Percentiles rank a stretch among this genome's conserved stretches.
Evolutionary conservation across 2,329 filamentous ascomycete genomes (phyloP).

Genomic region (Colletotrichum shisoi): DNA sequence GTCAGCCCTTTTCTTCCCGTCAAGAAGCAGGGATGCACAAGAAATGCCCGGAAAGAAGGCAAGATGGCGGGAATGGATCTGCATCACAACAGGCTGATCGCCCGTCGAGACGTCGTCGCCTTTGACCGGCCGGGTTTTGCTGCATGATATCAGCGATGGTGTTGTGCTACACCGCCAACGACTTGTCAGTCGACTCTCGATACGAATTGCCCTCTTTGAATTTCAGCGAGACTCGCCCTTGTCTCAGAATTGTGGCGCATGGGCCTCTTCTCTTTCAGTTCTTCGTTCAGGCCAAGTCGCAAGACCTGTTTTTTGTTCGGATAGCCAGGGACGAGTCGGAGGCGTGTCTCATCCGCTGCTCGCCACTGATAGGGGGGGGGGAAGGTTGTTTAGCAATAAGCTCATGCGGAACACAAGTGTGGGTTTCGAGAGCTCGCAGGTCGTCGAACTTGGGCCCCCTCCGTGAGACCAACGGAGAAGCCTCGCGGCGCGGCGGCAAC

Average conservation of each 20-base stretch:
- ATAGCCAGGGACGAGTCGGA: conserved; percentile 18
- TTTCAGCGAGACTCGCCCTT: conserved; percentile 14
- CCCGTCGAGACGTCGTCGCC: conserved; percentile 18
- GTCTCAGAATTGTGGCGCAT: conserved; percentile 13
- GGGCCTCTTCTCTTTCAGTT: background rate
- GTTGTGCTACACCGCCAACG: conserved; percentile 30
- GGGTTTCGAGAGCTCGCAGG: conserved; percentile 12
- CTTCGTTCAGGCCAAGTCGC: background rate
- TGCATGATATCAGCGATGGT: conserved; percentile 34
- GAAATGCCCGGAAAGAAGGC: conserved; percentile 23
- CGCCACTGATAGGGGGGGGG: background rate
- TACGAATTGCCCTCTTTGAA: conserved; percentile 35
- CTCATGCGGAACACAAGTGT: conserved; percentile 16
- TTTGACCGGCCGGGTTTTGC: conserved; percentile 13
- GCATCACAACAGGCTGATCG: conserved; percentile 32
- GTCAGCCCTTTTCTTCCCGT: conserved; percentile 21
- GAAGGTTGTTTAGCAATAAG: conserved; percentile 16
- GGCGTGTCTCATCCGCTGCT: conserved; percentile 29
- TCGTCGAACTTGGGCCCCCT: conserved; percentile 6
- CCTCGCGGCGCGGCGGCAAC: background rate
- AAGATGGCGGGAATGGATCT: conserved; percentile 28
- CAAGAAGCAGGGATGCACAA: conserved; percentile 23
- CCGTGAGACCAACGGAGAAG: conserved; percentile 16
- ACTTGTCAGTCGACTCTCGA: conserved; percentile 35
- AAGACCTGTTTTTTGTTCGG: conserved; percentile 20